Conservation (phyloP, 2,329 filamentous ascomycete genomes). For the Cercospora sojina region DNA sequence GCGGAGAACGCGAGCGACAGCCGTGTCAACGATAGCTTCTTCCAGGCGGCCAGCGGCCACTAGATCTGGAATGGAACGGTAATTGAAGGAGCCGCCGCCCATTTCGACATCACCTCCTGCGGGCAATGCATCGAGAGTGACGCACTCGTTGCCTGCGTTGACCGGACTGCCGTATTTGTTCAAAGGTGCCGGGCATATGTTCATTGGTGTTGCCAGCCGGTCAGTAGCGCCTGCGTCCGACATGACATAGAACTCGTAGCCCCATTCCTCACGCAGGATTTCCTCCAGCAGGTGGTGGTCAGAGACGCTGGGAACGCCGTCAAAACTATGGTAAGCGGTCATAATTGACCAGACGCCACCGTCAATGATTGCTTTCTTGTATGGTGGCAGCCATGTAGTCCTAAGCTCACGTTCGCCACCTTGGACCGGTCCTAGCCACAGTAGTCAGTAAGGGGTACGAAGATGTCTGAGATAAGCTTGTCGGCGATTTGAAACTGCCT, state of each 20-base stretch:
- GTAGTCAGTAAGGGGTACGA: background rate
- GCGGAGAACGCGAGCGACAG: conserved; percentile 64
- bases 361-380: conserved; percentile 70
- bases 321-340: conserved; percentile 71
- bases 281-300: conserved; percentile 66
- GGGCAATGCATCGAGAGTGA: conserved; percentile 62
- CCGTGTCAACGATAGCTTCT: conserved; percentile 60
- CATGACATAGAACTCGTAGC: conserved; percentile 66
- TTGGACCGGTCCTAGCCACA: conserved; percentile 51
- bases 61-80: conserved; percentile 64
- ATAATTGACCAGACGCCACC: conserved; percentile 67
- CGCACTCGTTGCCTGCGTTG: conserved; percentile 58
- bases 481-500: background rate
- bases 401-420: conserved; percentile 57
- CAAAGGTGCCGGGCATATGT: conserved; percentile 55
- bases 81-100: conserved; percentile 73
- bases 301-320: conserved; percentile 66
- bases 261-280: conserved; percentile 70
- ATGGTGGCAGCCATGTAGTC: conserved; percentile 57
- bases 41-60: conserved; percentile 62
- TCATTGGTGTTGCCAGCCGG: conserved; percentile 63
- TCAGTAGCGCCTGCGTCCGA: conserved; percentile 71
- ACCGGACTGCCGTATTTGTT: conserved; percentile 48
- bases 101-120: conserved; percentile 74
- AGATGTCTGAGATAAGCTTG: background rate